Percentiles rank a stretch among this genome's conserved stretches.
These are phyloP conservation scores for Gynostemma pentaphyllum DNA, from an alignment of 306 rosid genomes.

Conservation along the genomic window DNA sequence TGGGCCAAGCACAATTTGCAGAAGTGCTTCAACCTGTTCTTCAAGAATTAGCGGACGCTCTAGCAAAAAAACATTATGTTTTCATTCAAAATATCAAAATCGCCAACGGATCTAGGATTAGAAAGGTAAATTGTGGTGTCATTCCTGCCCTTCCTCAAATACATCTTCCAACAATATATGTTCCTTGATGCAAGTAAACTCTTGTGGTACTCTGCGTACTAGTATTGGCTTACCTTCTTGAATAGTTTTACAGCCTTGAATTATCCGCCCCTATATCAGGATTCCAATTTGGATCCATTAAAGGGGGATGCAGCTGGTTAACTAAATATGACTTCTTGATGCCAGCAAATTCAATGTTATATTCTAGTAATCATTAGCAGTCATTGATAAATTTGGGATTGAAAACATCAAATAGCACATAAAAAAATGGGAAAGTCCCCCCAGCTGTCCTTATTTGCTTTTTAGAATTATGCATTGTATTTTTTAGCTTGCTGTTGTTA, in stretches of 20 bases:
- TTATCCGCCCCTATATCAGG: background rate
- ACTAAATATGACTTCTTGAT: background rate
- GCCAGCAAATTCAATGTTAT: background rate
- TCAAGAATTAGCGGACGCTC: constrained; percentile 67
- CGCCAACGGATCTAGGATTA: constrained; percentile 56
- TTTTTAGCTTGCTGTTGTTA: background rate
- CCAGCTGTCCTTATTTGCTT: background rate
- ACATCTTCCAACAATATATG: background rate
- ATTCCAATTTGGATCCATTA: background rate
- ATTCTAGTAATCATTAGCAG: background rate
- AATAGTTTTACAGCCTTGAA: background rate
- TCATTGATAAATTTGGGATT: background rate
- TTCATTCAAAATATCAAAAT: constrained; percentile 44
- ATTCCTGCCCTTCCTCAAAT: constrained; percentile 1
- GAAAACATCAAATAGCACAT: background rate
- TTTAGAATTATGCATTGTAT: background rate
- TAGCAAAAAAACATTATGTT: constrained; percentile 46
- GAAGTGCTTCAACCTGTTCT: constrained; percentile 73
- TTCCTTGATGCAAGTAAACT: background rate
- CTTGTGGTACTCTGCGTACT: background rate
- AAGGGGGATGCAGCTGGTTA: background rate
- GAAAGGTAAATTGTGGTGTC: constrained; percentile 40
- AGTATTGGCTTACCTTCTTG: background rate
- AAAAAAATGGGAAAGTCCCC: background rate
- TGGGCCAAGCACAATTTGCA: constrained; percentile 98